Evolutionary conservation across 768 basidiomycete species (phyloP), one percentile per base, ranked within the genome.

Genomic region (Pleurotus cornucopiae): DNA sequence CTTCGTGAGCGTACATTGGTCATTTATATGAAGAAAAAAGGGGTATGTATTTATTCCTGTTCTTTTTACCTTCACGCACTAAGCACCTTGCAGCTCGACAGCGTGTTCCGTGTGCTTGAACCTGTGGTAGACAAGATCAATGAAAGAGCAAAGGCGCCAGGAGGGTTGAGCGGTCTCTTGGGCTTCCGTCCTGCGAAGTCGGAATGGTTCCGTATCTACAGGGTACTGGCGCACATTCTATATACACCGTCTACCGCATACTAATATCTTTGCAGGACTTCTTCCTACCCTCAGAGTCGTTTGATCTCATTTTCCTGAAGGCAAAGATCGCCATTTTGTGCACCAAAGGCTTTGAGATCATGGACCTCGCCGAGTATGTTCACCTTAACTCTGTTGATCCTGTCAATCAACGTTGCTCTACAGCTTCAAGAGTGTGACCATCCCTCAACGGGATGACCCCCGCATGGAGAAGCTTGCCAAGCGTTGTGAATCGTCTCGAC

Each of bases 31-130:
- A 94, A 94, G 79, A 91, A 90, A 71, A 95, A 95, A 73, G 91
- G 91, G 66, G 80, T 80, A 67, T 37, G 72, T 63, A 3, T 38
- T 25, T 18, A 51, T 21, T 46, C 49, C 25, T n/a, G 7, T 56
- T 14, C 44, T 25, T 14, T 13, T 38, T 46, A 25, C 16, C 23
- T n/a, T 16, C 26, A 21, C 41, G 55, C 18, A 34, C 61, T 12
- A 52, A 30, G 11, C n/a, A 18, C n/a, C 37, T 6, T 57, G 1
- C 51, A 82, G 80, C 76, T 91, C 61, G 92, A 96, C 64, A 94
- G 91, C 56, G 89, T 97, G 49, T 98, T 99, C 82, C 91, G 91
- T 54, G 94, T 96, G 5, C 80, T 99, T n/a, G 96, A 99, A 62
- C 96, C 96, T 2, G 91, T 98, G n/a, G 80, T 85, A 3, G 91